phyloP scores from a whole-genome alignment of 805 yeast species.

The Candida orba region DNA sequence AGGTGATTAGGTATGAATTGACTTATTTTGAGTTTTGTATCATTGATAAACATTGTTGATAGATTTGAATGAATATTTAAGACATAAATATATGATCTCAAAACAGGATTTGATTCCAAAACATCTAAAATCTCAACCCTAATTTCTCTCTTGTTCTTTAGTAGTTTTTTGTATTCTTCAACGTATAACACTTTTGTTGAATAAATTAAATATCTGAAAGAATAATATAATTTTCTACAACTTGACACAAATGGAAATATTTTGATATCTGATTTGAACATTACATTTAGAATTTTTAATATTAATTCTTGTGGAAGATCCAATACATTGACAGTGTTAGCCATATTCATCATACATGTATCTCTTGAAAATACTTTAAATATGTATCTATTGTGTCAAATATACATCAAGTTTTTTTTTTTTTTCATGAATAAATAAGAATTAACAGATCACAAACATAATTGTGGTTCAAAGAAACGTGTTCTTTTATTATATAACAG shows the following conservation, averaged over 20 bases:
- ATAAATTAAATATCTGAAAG: slow-evolving; percentile 9
- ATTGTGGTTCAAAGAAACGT: too few relatives aligned
- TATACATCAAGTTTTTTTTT: neutral
- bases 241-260: slow-evolving; percentile 11
- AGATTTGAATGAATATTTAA: slow-evolving; percentile 6
- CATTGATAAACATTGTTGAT: slow-evolving; percentile 2
- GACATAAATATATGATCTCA: neutral
- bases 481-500: too few relatives aligned
- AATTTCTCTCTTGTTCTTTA: neutral
- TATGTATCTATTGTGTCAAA: neutral
- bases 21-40: neutral
- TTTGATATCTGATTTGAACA: slow-evolving; percentile 3
- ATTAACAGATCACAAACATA: neutral
- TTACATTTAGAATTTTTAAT: slow-evolving; percentile 4
- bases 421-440: too few relatives aligned
- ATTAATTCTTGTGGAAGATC: slow-evolving; percentile 16
- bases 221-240: slow-evolving; percentile 8
- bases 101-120: neutral
- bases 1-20: neutral
- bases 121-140: neutral
- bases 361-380: neutral
- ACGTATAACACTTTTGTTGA: slow-evolving; percentile 7
- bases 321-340: neutral
- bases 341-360: too few relatives aligned
- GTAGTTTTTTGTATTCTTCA: slow-evolving; percentile 2